phyloP scores from a whole-genome alignment of 2,329 filamentous ascomycete species.

The Hysterium pulicare region DNA sequence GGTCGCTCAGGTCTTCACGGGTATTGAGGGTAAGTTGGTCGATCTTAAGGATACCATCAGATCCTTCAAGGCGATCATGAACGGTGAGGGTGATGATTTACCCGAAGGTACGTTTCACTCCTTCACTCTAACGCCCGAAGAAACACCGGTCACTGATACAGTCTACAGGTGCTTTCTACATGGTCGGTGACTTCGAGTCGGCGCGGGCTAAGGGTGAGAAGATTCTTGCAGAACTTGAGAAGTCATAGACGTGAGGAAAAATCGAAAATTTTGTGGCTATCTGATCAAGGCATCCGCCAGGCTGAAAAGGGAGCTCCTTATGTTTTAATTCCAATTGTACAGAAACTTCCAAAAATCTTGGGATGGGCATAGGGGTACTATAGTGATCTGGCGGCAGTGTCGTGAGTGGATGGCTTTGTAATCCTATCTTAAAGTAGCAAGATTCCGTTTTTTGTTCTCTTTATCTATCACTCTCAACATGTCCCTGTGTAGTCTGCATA shows the following conservation, averaged over 20 bases:
- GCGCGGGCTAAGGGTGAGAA: conserved; percentile 98
- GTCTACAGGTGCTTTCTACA: conserved; percentile 72
- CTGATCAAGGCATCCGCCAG: neutral
- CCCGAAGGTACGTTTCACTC: conserved; percentile 68
- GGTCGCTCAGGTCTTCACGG: conserved; percentile 79
- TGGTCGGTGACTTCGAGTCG: conserved; percentile 94
- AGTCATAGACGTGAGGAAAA: conserved; percentile 36
- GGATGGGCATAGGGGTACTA: neutral
- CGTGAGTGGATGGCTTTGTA: neutral
- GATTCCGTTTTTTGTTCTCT: too few relatives aligned
- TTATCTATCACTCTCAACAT: too few relatives aligned
- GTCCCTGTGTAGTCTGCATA: too few relatives aligned
- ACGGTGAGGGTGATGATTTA: conserved; percentile 91
- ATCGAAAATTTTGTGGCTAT: conserved; percentile 4
- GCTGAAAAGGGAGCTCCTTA: neutral
- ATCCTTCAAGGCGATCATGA: conserved; percentile 96
- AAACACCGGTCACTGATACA: conserved; percentile 20
- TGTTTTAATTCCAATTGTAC: neutral
- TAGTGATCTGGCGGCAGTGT: neutral
- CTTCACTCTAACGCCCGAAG: too few relatives aligned
- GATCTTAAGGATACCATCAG: conserved; percentile 97
- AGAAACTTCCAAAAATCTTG: neutral
- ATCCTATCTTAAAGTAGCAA: neutral
- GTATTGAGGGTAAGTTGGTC: conserved; percentile 94
- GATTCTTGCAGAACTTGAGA: conserved; percentile 93